Conservation (phyloP, 2,329 filamentous ascomycete genomes). For the Thelonectria blattea region DNA sequence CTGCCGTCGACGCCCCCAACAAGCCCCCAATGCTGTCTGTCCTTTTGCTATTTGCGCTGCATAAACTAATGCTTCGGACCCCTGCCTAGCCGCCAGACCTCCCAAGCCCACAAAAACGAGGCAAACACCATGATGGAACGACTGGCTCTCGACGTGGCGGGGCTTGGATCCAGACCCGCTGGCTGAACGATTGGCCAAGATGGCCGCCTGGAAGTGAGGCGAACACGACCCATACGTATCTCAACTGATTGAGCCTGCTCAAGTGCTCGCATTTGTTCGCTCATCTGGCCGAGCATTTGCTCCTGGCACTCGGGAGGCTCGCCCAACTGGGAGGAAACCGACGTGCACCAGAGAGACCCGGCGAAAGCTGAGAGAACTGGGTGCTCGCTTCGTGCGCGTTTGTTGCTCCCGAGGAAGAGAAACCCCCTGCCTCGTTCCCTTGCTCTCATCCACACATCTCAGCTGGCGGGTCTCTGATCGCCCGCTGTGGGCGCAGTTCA, state of each 20-base stretch:
- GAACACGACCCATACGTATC: slow-evolving; percentile 25
- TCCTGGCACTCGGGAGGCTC: neutral
- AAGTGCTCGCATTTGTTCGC: slow-evolving; percentile 2
- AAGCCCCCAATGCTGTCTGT: slow-evolving; percentile 5
- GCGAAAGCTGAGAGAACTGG: neutral
- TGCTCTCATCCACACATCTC: slow-evolving; percentile 15
- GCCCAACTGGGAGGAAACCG: neutral
- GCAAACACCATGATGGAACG: slow-evolving; percentile 36
- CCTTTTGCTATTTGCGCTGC: slow-evolving; percentile 12
- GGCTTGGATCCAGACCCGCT: slow-evolving; percentile 27
- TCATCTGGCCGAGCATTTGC: neutral
- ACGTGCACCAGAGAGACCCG: neutral
- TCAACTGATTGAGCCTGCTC: neutral
- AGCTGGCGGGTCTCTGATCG: slow-evolving; percentile 23
- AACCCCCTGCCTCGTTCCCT: slow-evolving; percentile 3
- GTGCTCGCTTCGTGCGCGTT: neutral
- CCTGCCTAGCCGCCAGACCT: slow-evolving; percentile 8
- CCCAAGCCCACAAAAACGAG: slow-evolving; percentile 33
- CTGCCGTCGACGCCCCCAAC: neutral
- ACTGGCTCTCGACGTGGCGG: slow-evolving; percentile 35
- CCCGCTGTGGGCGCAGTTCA: slow-evolving; percentile 9
- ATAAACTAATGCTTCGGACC: slow-evolving; percentile 6
- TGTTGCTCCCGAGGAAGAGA: neutral
- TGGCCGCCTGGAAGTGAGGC: slow-evolving; percentile 37
- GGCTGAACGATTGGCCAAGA: slow-evolving; percentile 33